Conservation (phyloP, 208 protist species). For the Leishmania braziliensis region DNA sequence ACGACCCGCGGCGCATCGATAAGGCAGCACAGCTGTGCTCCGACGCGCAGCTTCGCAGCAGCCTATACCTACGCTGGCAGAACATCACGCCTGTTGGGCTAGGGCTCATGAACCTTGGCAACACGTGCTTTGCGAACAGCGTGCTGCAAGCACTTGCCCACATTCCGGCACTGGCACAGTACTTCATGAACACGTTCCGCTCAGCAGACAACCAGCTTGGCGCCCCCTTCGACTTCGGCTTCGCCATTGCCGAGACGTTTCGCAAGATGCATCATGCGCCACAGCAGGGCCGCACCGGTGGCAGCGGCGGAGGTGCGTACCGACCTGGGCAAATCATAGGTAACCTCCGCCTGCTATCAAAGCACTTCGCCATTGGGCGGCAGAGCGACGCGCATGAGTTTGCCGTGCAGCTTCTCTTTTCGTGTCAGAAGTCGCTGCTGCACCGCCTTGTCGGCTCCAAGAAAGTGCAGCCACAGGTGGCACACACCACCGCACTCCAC, state of each 20-base stretch:
- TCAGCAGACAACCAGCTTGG: conserved; percentile 50
- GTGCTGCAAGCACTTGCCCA: conserved; percentile 89
- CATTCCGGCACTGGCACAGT: conserved; percentile 84
- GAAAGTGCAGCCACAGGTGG: conserved; percentile 64
- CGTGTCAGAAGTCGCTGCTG: conserved; percentile 79
- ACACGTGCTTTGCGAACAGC: conserved; percentile 92
- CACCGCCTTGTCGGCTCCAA: conserved; percentile 71
- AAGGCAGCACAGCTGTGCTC: conserved; percentile 53
- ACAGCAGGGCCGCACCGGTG: conserved; percentile 1
- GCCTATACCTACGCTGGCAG: conserved; percentile 72
- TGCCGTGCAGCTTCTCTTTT: conserved; percentile 75
- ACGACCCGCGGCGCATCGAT: conserved; percentile 69
- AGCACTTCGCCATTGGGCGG: conserved; percentile 76
- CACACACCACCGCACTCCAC: conserved; percentile 77
- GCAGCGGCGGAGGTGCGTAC: conserved; percentile 40
- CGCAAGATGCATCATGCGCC: conserved; percentile 56
- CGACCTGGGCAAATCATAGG: conserved; percentile 61
- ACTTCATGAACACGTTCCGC: conserved; percentile 72
- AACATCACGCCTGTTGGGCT: conserved; percentile 52
- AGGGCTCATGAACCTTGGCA: conserved; percentile 86
- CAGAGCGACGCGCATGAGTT: conserved; percentile 95
- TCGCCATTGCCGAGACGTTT: conserved; percentile 77
- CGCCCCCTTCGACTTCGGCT: conserved; percentile 83
- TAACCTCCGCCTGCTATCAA: conserved; percentile 66
- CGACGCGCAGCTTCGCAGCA: conserved; percentile 48